phyloP scores from a whole-genome alignment of 2,329 filamentous ascomycete species.

The Cadophora gregata region DNA sequence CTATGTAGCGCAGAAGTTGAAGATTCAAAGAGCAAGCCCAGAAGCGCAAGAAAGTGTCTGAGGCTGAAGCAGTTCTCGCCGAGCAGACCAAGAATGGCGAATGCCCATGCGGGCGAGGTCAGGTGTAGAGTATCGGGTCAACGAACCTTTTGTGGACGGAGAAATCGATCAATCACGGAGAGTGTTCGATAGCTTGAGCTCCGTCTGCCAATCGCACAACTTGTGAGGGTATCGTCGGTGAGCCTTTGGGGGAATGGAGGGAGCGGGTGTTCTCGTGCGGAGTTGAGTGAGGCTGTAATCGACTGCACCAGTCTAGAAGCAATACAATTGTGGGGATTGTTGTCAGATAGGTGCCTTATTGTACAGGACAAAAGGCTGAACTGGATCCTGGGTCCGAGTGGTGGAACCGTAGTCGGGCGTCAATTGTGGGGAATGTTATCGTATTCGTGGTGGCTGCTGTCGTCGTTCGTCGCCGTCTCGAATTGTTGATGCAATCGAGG shows the following conservation, averaged over 20 bases:
- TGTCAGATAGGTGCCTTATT: slow-evolving; percentile 1
- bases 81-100: slow-evolving; percentile 20
- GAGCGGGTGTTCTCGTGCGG: slow-evolving; percentile 11
- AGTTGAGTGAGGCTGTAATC: slow-evolving; percentile 17
- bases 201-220: slow-evolving; percentile 26
- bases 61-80: slow-evolving; percentile 9
- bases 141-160: slow-evolving; percentile 21
- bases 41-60: slow-evolving; percentile 9
- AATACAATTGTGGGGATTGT: slow-evolving; percentile 9
- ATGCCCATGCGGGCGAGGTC: slow-evolving; percentile 16
- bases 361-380: slow-evolving; percentile 17
- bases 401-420: slow-evolving; percentile 14
- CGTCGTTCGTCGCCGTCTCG: not conserved
- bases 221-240: slow-evolving; percentile 3
- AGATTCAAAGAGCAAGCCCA: not conserved
- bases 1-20: not conserved
- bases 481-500: not conserved
- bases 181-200: slow-evolving; percentile 21
- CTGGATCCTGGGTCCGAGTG: not conserved
- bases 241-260: slow-evolving; percentile 3
- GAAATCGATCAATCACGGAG: slow-evolving; percentile 16
- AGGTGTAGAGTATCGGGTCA: slow-evolving; percentile 16
- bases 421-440: slow-evolving; percentile 2
- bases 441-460: not conserved
- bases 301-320: slow-evolving; percentile 7